phyloP scores from a whole-genome alignment of 1,139 yeast genomes.

The Taphrina deformans region DNA sequence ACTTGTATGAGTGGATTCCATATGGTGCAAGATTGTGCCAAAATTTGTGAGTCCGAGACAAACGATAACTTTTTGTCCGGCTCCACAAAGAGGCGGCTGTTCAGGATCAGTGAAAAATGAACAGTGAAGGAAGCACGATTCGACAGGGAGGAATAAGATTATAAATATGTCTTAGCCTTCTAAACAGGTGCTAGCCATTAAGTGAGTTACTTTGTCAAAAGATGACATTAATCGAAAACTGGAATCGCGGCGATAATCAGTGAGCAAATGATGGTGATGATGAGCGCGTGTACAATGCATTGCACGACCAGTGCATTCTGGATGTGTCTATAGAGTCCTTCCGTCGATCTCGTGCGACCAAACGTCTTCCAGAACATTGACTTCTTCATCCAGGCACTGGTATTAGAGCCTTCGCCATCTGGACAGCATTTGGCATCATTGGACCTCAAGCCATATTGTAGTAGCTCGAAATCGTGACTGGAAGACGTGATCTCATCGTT shows the following conservation, averaged over 20 bases:
- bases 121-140: too few species aligned
- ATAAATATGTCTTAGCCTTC: too few species aligned
- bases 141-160: too few species aligned
- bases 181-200: too few species aligned
- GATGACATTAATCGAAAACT: not conserved
- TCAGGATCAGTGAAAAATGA: not conserved
- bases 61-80: not conserved
- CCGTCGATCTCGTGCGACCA: not conserved
- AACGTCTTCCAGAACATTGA: slow-evolving; percentile 4
- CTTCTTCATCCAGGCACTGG: not conserved
- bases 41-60: not conserved
- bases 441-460: not conserved
- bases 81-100: not conserved
- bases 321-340: not conserved
- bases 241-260: not conserved
- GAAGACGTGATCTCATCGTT: not conserved
- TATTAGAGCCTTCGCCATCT: not conserved
- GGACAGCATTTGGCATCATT: not conserved
- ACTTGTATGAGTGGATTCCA: too few species aligned
- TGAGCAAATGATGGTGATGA: not conserved
- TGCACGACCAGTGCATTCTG: slow-evolving; percentile 9
- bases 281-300: slow-evolving; percentile 3
- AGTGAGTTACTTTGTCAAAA: too few species aligned
- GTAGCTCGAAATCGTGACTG: not conserved
- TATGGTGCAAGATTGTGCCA: too few species aligned